Percentiles rank a stretch among this genome's conserved stretches.
Evolutionary conservation across 495 filamentous ascomycete species (phyloP).

Genomic region (Podospora anserina): DNA sequence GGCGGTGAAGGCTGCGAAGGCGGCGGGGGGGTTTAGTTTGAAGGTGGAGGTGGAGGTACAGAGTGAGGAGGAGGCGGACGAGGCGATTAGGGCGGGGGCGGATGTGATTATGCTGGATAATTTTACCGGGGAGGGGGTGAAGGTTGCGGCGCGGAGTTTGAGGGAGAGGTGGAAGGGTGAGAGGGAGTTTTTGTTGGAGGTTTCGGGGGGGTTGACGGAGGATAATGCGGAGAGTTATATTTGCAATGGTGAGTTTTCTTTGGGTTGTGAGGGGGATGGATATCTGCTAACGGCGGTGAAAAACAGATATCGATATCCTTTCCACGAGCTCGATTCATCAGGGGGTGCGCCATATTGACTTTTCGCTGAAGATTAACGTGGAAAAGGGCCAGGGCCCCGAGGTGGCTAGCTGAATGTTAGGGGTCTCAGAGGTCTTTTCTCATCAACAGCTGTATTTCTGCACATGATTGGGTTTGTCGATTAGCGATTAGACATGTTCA

Average conservation of each 20-base stretch:
- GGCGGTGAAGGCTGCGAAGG: conserved; percentile 79
- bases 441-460: background rate
- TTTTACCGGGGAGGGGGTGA: conserved; percentile 73
- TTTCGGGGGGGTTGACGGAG: conserved; percentile 84
- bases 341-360: conserved; percentile 88
- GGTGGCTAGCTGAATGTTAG: conserved; percentile 21
- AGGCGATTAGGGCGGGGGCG: conserved; percentile 84
- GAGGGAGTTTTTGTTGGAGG: conserved; percentile 74
- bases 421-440: background rate
- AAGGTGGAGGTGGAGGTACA: conserved; percentile 97
- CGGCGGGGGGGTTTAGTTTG: conserved; percentile 78
- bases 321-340: conserved; percentile 97
- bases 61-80: conserved; percentile 79
- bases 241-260: conserved; percentile 57
- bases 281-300: conserved; percentile 13
- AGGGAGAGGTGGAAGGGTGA: conserved; percentile 73
- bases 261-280: background rate
- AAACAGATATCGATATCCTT: conserved; percentile 81
- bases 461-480: background rate
- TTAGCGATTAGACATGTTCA: conserved; percentile 3
- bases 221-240: conserved; percentile 78
- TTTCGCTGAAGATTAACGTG: conserved; percentile 80
- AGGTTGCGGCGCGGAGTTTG: conserved; percentile 63
- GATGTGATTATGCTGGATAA: conserved; percentile 98
- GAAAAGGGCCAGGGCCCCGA: conserved; percentile 29